phyloP scores from a whole-genome alignment of 176 grass and related monocot species.

The Calamus simplicifolius region DNA sequence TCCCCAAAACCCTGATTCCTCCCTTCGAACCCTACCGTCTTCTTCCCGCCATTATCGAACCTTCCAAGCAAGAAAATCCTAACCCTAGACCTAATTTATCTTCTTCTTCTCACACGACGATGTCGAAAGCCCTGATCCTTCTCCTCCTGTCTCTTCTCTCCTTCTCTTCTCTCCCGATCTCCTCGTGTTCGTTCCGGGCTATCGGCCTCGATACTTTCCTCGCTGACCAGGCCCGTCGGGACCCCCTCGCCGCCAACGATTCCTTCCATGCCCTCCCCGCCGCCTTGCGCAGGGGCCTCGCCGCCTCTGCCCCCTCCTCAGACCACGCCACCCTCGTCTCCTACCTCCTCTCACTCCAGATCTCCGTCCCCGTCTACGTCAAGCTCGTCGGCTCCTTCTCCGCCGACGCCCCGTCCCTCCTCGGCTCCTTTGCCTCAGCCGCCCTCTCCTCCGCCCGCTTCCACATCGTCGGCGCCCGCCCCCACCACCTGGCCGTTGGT shows the following conservation, averaged over 20 bases:
- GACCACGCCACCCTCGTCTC: slow-evolving; percentile 15
- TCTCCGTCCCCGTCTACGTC: slow-evolving; percentile 42
- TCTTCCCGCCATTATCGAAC: too few species aligned
- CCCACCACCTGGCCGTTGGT: slow-evolving; percentile 44
- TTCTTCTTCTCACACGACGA: slow-evolving; percentile 3
- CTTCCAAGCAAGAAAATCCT: too few species aligned
- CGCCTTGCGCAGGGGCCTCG: slow-evolving; percentile 19
- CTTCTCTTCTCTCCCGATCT: slow-evolving; percentile 6
- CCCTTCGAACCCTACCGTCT: too few species aligned
- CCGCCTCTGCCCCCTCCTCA: slow-evolving; percentile 11
- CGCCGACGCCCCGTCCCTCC: slow-evolving; percentile 16
- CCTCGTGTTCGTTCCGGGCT: neutral
- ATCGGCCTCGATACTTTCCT: slow-evolving; percentile 61
- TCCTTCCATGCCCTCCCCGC: slow-evolving; percentile 39
- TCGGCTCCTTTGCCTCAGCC: slow-evolving; percentile 30
- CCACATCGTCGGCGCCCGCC: slow-evolving; percentile 26
- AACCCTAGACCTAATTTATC: too few species aligned
- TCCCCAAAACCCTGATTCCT: too few species aligned
- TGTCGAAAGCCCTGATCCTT: slow-evolving; percentile 26
- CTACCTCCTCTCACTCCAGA: slow-evolving; percentile 41
- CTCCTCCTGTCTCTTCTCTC: neutral
- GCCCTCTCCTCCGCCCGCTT: slow-evolving; percentile 44
- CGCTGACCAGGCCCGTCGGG: slow-evolving; percentile 22
- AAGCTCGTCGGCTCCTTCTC: slow-evolving; percentile 55
- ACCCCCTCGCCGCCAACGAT: slow-evolving; percentile 42